Evolutionary conservation across 2,329 filamentous ascomycete genomes (phyloP).

Genomic region (Stagonosporopsis vannaccii): DNA sequence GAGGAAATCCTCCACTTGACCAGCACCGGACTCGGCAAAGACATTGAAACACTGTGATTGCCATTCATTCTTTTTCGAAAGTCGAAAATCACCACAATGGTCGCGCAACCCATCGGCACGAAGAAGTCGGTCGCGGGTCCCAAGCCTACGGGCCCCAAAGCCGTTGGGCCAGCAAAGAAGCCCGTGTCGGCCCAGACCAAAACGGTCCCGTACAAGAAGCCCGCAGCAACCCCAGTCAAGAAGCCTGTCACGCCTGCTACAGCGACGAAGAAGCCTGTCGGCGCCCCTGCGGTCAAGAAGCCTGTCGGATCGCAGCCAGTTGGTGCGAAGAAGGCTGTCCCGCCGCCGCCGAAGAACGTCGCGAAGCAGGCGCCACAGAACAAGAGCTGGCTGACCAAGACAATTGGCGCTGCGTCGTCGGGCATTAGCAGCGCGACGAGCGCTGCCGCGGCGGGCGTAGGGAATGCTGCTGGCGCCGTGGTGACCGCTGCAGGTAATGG

Average conservation of each 20-base stretch:
- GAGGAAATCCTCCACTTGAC: background rate
- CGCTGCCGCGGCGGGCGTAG: slow-evolving; percentile 52
- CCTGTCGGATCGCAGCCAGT: slow-evolving; percentile 9
- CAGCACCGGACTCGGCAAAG: background rate
- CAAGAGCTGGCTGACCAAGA: slow-evolving; percentile 55
- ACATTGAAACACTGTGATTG: background rate
- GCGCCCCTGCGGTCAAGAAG: slow-evolving; percentile 10
- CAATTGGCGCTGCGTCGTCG: slow-evolving; percentile 52
- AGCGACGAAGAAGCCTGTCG: slow-evolving; percentile 15
- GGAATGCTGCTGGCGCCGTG: slow-evolving; percentile 54
- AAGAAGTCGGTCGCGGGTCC: slow-evolving; percentile 32
- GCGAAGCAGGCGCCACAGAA: slow-evolving; percentile 35
- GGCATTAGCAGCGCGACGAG: slow-evolving; percentile 56
- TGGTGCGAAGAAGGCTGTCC: slow-evolving; percentile 21
- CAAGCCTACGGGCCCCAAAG: slow-evolving; percentile 22
- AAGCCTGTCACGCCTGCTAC: slow-evolving; percentile 16
- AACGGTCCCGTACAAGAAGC: slow-evolving; percentile 30
- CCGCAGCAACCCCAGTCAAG: slow-evolving; percentile 17
- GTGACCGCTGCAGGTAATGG: slow-evolving; percentile 55
- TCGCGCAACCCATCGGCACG: slow-evolving; percentile 36
- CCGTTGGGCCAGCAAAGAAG: slow-evolving; percentile 27
- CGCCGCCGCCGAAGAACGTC: slow-evolving; percentile 13
- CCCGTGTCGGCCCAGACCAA: slow-evolving; percentile 21
- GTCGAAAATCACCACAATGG: slow-evolving; percentile 22
- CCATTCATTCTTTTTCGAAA: background rate